phyloP scores from a whole-genome alignment of 2,329 filamentous ascomycete species.

The Phialocephala sp. region DNA sequence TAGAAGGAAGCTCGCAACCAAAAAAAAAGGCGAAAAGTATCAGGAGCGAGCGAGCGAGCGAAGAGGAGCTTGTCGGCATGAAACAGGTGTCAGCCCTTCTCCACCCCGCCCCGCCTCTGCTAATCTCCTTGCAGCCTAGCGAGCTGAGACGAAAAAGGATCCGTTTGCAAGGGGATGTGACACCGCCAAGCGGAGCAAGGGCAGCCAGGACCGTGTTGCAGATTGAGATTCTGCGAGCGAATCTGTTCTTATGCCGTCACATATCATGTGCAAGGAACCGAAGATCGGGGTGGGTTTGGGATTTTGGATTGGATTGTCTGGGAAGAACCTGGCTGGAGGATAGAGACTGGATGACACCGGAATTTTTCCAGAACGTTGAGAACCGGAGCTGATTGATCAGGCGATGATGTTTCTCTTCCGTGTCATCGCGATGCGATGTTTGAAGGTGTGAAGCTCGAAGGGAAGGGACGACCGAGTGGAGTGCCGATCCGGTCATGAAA shows the following conservation, averaged over 20 bases:
- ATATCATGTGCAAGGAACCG: neutral
- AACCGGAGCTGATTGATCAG: neutral
- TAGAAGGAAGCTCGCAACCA: neutral
- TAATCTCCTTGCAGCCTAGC: neutral
- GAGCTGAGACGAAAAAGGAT: neutral
- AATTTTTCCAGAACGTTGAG: neutral
- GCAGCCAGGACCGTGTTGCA: constrained; percentile 18
- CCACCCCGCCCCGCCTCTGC: neutral
- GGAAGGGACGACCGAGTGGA: neutral
- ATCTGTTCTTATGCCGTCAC: constrained; percentile 3
- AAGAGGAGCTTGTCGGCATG: neutral
- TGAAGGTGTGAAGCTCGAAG: too few relatives aligned
- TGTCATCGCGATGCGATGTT: neutral
- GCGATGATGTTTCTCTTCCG: neutral
- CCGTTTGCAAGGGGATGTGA: constrained; percentile 20
- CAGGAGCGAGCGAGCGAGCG: too few relatives aligned
- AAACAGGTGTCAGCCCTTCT: neutral
- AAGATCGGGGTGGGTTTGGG: neutral
- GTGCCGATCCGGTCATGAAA: neutral
- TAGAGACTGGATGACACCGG: neutral
- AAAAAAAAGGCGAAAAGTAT: too few relatives aligned
- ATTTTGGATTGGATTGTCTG: neutral
- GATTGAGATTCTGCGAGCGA: constrained; percentile 12
- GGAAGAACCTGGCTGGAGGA: neutral
- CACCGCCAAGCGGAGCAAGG: constrained; percentile 24